Evolutionary conservation across 2,329 filamentous ascomycete genomes (phyloP), one percentile per base, ranked within the genome.

Genomic region (Fusarium burgessii): DNA sequence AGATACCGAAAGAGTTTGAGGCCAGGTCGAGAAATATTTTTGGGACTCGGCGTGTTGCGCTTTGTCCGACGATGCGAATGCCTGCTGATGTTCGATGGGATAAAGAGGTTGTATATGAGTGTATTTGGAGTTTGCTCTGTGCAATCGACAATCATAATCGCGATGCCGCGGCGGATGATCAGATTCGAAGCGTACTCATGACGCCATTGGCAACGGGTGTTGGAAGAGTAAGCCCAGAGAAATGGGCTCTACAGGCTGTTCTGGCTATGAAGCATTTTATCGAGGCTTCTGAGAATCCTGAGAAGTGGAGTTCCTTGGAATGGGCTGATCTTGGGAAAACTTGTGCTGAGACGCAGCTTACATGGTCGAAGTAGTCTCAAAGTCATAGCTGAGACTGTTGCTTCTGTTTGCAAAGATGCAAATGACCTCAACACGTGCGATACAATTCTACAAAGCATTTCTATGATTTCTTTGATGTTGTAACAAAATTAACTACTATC

Each of bases 31-130:
- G 69, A 17, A 85, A 85, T 51, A 62, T 72, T 2, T 85, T 82
- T 78, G 82, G 80, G 0, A 84, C 82, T 17, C 77, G 73, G 4
- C 84, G 82, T 63, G 65, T 88, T 3, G 85, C 83, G 7, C 76
- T 88, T 2, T 88, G 85, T 73, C 86, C 86, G 27, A 88, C 86
- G 0, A 88, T 88, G 86, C 79, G 85, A 20, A 74, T 81, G 35
- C 86, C 86, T 1, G 66, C 77, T 7, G 68, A 79, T 25, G 84
- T 82, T 13, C 68, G 47, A 9, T 88, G 86, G 86, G 83, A 88
- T 71, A 78, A 81, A 5, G 86, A 88, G 74, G 79, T 88, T 12
- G 82, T 88, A 6, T 88, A 86, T 67, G 84, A 88, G 74, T 86
- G 85, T 76, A 74, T 86, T 0, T 88, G 86, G 86, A 84, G 81